Percentiles rank a stretch among this genome's conserved stretches.
phyloP scores from a whole-genome alignment of 495 filamentous ascomycete genomes.

The Aspergillus biplanus region DNA sequence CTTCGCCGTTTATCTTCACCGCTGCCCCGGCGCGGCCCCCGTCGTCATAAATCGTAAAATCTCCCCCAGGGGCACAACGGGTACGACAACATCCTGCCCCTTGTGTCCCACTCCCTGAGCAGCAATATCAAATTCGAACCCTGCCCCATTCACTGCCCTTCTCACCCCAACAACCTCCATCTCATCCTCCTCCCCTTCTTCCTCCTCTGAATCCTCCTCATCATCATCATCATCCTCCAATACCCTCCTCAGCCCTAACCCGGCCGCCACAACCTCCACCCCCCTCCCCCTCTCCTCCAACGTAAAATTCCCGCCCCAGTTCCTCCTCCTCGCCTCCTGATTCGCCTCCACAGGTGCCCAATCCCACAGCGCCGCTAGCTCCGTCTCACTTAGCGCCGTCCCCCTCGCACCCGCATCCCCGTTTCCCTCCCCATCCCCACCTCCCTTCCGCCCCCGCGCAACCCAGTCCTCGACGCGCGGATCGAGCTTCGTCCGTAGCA shows the following conservation, averaged over 20 bases:
- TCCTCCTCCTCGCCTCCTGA: conserved; percentile 48
- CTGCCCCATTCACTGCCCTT: conserved; percentile 34
- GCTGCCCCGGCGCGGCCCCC: conserved; percentile 44
- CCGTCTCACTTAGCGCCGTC: conserved; percentile 40
- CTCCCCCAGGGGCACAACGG: conserved; percentile 49
- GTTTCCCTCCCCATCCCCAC: conserved; percentile 35
- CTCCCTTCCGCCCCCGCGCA: conserved; percentile 54
- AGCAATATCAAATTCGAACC: conserved; percentile 51
- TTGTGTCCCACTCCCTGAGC: conserved; percentile 20
- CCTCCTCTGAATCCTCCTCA: conserved; percentile 48
- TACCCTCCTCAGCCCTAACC: conserved; percentile 64
- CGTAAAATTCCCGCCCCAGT: conserved; percentile 68
- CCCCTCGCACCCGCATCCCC: conserved; percentile 36
- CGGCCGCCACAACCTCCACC: conserved; percentile 71
- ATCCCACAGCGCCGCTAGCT: conserved; percentile 49
- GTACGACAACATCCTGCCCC: conserved; percentile 37
- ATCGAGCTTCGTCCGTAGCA: conserved; percentile 82
- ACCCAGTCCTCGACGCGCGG: conserved; percentile 75
- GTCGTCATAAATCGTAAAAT: conserved; percentile 60
- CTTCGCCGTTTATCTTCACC: conserved; percentile 11
- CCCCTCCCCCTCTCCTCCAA: conserved; percentile 68
- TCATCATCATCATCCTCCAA: conserved; percentile 59
- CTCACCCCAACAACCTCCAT: conserved; percentile 49
- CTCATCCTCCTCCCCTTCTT: conserved; percentile 52
- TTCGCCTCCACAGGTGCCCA: conserved; percentile 58